Base-by-base conservation (phyloP, 2,329 filamentous ascomycete species). In the Alternaria conjuncta region DNA sequence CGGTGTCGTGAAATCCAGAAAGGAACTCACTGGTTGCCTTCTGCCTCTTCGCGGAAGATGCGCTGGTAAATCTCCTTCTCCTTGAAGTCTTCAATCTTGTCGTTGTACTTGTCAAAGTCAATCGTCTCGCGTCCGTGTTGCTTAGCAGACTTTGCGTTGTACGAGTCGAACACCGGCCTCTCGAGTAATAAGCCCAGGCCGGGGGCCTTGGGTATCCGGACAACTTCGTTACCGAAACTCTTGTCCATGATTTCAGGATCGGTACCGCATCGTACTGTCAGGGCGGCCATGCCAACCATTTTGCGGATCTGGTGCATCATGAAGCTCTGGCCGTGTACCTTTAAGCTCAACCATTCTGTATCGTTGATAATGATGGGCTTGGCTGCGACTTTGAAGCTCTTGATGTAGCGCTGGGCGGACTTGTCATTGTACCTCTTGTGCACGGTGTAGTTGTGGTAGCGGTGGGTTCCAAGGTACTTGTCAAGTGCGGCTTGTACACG, bases 221-320 rank as follows among this genome's bases (percentile, higher is more conserved):
- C 92, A 61, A 90, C 89, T 20, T 79, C 75, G 32, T 88, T 86
- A 6, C 87, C 88, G 79, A 97, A 97, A 64, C 89, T 92, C 64
- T 96, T 87, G 1, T 82, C 79, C 70, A 99, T 92, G 26, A 92
- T 88, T 11, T 87, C 83, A 5, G 89, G 84, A 5, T 92, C 85
- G n/a, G 90, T 90, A 55, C 93, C 96, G 78, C 92, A 96, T 41
- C 96, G 90, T 7, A 96, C 91, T 6, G 95, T 85, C 64, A 99
- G 85, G 32, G 93, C 89, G 9, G 89, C 93, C 91, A 99, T 94
- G 60, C 92, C 93, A 15, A 99, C 93, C 96, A 99, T 98, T 82
- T 98, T 99, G 75, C 96, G 91, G 80, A 99, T 99, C 83, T 99
- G 96, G 81, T 99, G 96, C 96, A 99, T 99, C 96, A 99, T 99